Evolutionary conservation across 148 eudicot genomes (phyloP), one percentile per base, ranked within the genome.

Genomic region (Rhododendron griersonianum): DNA sequence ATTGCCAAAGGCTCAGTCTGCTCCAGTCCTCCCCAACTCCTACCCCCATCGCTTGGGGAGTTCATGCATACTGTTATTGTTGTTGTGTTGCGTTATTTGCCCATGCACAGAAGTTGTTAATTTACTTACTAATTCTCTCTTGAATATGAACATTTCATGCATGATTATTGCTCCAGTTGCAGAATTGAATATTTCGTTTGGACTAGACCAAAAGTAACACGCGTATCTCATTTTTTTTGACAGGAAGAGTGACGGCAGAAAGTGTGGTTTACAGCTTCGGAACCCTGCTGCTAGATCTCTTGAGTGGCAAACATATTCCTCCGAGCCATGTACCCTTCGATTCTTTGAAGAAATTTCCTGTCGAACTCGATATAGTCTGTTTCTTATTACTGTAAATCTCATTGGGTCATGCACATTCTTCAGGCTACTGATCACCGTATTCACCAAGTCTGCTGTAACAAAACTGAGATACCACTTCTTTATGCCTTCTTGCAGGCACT

Each of bases 251-350:
- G 84, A 90, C 92, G 3, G 89, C 91, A 37, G 96, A 93, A 87
- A 92, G 96, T 87, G 94, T 93, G 50, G 89, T 93, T 37, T 93
- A 92, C 89, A 93, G 96, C 89, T 93, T 93, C 55, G 96, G 96
- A 35, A 93, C 96, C 44, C 86, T 93, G 90, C 88, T 93, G 90
- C 91, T 93, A 18, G 94, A 93, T 92, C 96, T 93, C 87, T 86
- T 93, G 74, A 93, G 96, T 51, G 96, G 96, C 81, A 93, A 92
- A 84, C 96, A 93, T 86, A 93, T 93, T 81, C 96, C 96, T 37
- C 96, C 96, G 5, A 93, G 94, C 90, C 96, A 93, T 86, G 96
- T 93, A 92, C 53, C 48, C 55, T 83, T 44, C 80, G 19, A 35
- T 71, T 79, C 61, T 9, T 25, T 9, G 25, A 16, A 37, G 41